These are phyloP conservation scores for Linanthus parryae DNA, from an alignment of 148 eudicot species.

Conservation along the genomic window DNA sequence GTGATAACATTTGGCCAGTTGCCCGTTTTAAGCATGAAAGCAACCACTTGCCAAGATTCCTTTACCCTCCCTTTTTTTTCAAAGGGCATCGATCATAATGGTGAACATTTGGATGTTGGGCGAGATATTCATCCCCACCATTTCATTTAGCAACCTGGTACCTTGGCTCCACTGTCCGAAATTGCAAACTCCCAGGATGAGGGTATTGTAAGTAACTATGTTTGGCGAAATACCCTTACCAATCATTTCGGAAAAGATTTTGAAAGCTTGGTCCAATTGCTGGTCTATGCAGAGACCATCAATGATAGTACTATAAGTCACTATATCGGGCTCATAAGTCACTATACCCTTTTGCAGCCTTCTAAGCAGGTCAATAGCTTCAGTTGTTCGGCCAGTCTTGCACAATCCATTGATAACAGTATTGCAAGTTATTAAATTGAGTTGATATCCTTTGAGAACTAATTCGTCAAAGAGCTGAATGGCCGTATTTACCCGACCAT, in stretches of 20 bases:
- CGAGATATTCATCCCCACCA: constrained; percentile 3
- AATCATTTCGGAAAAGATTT: constrained; percentile 1
- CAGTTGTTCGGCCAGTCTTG: too few species aligned
- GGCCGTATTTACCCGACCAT: too few species aligned
- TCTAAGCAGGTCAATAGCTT: too few species aligned
- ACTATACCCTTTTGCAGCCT: too few species aligned
- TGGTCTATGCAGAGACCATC: constrained; percentile 7
- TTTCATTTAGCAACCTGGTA: background rate
- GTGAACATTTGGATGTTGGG: background rate
- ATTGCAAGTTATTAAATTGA: too few species aligned
- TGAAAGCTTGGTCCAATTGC: background rate
- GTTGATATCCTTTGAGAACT: too few species aligned
- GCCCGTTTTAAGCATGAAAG: constrained; percentile 8
- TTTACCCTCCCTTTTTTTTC: constrained; percentile 8
- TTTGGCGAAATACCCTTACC: background rate
- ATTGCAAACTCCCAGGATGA: constrained; percentile 7
- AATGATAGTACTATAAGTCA: background rate
- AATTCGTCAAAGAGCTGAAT: too few species aligned
- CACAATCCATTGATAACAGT: too few species aligned
- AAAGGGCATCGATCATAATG: constrained; percentile 7
- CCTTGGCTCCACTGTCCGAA: constrained; percentile 1
- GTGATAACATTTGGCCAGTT: background rate
- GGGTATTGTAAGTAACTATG: constrained; percentile 5
- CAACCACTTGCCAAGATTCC: constrained; percentile 5
- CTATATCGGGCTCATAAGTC: background rate